Evolutionary conservation across 257 asterid genomes (phyloP), one percentile per base, ranked within the genome.

Genomic region (Fraxinus pennsylvanica): DNA sequence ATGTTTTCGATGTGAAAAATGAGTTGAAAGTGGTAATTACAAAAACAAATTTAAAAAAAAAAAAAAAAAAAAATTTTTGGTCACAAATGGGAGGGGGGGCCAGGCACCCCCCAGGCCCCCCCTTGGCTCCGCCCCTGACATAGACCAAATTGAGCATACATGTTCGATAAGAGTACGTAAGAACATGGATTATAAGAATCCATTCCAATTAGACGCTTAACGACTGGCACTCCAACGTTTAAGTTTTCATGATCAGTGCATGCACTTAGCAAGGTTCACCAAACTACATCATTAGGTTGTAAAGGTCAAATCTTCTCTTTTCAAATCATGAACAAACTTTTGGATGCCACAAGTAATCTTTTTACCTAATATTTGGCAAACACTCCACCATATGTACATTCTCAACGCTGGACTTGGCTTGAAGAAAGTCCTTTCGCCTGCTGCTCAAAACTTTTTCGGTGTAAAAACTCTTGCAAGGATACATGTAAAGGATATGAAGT

Each of bases 391-490:
- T 25, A 25, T 25, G 27, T 95, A 86, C 78, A 79, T 95, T 83
- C 96, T 92, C 54, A 95, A 95, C 85, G 98, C 98, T 72, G 97
- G 98, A 77, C 75, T 93, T 84, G 96, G 93, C 73, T 93, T 95
- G 87, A 93, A 87, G 82, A 93, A 88, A 85, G 89, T 91, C 84
- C 90, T 94, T 72, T 94, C 97, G 98, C 98, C 97, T 67, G 96
- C 97, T 75, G 97, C 96, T 57, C 93, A 90, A 84, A 94, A 87
- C 83, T 87, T 94, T 81, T 84, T 94, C 70, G 98, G 92, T 87
- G 30, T 96, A 80, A 92, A 91, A 85, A 92, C 97, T 69, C 88
- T 92, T 71, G 85, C 87, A 6, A 94, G 91, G 87, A 86, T 94
- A 75, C 89, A 94, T 89, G 98, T 90, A 82, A 78, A 74, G 76